Evolutionary conservation across 306 rosid genomes (phyloP).

Genomic region (Cucurbita maxima): DNA sequence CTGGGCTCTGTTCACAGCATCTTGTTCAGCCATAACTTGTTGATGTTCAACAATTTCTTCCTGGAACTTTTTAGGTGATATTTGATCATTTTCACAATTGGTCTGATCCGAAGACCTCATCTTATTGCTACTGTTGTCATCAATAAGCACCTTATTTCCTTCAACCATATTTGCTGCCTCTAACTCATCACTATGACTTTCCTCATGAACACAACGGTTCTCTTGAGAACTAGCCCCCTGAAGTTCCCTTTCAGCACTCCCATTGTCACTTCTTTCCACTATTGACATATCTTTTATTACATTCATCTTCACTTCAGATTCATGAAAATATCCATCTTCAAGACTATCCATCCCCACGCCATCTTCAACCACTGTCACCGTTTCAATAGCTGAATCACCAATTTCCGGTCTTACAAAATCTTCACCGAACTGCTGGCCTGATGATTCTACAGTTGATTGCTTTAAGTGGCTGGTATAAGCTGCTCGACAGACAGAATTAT

Average conservation of each 20-base stretch:
- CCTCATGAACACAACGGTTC: slow-evolving; percentile 12
- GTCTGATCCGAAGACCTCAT: slow-evolving; percentile 7
- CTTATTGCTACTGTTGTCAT: slow-evolving; percentile 13
- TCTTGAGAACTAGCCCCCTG: slow-evolving; percentile 1
- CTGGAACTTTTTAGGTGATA: slow-evolving; percentile 17
- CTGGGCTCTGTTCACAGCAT: slow-evolving; percentile 11
- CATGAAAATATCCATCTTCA: slow-evolving; percentile 1
- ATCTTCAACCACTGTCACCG: slow-evolving; percentile 11
- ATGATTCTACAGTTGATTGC: slow-evolving; percentile 18
- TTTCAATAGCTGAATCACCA: background rate
- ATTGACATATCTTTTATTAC: slow-evolving; percentile 15
- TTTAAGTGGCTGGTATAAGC: slow-evolving; percentile 17
- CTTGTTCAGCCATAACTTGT: background rate
- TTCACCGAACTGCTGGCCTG: background rate
- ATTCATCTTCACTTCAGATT: slow-evolving; percentile 5
- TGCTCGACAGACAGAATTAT: slow-evolving; percentile 10
- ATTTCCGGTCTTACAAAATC: slow-evolving; percentile 8
- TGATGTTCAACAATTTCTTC: slow-evolving; percentile 18
- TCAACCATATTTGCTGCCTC: slow-evolving; percentile 16
- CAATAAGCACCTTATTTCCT: slow-evolving; percentile 23
- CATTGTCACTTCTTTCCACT: slow-evolving; percentile 12
- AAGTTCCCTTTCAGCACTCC: background rate
- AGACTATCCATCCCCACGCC: slow-evolving; percentile 11
- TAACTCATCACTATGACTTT: slow-evolving; percentile 16
- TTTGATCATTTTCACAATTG: slow-evolving; percentile 14